A percentile compares a stretch with the other conserved stretches of the same genome.
Evolutionary conservation across 2,329 filamentous ascomycete genomes (phyloP).

Genomic region (Triangularia verruculosa): DNA sequence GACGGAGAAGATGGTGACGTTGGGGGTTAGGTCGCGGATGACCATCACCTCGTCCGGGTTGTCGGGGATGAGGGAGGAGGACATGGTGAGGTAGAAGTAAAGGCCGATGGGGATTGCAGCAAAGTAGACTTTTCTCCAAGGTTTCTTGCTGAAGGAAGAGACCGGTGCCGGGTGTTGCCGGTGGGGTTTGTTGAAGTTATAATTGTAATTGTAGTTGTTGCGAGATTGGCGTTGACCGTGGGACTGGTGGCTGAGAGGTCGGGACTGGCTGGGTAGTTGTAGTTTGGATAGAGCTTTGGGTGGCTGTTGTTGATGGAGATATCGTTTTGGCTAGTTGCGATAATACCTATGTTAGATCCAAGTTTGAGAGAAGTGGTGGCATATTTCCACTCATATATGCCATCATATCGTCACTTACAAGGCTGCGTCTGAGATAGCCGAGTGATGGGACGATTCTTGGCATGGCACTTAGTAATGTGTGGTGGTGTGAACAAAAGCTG

Average conservation of each 20-base stretch:
- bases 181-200: not conserved
- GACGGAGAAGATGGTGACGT: conserved; percentile 73
- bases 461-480: not conserved
- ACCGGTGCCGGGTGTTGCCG: not conserved
- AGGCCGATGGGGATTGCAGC: not conserved
- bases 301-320: not conserved
- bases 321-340: not conserved
- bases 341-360: not conserved
- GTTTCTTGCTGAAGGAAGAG: not conserved
- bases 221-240: not conserved
- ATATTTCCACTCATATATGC: not conserved
- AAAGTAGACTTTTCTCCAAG: not conserved
- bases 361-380: not conserved
- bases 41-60: conserved; percentile 85
- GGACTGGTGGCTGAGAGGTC: not conserved
- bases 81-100: conserved; percentile 51
- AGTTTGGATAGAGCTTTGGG: not conserved
- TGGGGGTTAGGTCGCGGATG: conserved; percentile 78
- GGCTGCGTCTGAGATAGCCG: conserved; percentile 4
- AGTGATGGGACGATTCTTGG: conserved; percentile 1
- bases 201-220: not conserved
- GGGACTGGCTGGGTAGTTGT: not conserved
- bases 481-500: conserved; percentile 1
- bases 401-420: conserved; percentile 2
- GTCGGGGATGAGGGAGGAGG: conserved; percentile 60